A percentile compares a stretch with the other conserved stretches of the same genome.
phyloP scores from a whole-genome alignment of 176 grass and related monocot genomes.

The Ensete glaucum region DNA sequence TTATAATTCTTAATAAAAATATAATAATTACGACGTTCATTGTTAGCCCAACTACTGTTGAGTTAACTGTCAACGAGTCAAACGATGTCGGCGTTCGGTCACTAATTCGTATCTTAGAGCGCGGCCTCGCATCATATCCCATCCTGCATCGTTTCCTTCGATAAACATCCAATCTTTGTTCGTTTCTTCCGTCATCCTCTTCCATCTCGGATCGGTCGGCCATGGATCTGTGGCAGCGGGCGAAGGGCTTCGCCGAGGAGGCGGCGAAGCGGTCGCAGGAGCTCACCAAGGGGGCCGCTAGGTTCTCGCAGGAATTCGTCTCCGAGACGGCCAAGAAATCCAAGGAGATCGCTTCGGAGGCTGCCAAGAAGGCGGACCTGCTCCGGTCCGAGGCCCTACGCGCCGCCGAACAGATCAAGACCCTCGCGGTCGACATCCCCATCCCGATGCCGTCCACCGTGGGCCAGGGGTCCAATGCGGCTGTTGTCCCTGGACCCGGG shows the following conservation, averaged over 20 bases:
- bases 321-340: conserved; percentile 81
- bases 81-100: too few relatives aligned
- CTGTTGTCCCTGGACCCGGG: conserved; percentile 29
- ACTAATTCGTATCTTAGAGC: too few relatives aligned
- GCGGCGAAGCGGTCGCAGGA: conserved; percentile 3
- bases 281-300: neutral
- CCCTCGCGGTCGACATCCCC: conserved; percentile 57
- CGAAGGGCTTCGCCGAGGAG: neutral
- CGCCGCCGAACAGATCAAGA: conserved; percentile 74
- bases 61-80: too few relatives aligned
- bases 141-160: too few relatives aligned
- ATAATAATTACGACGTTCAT: too few relatives aligned
- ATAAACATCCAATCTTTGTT: neutral
- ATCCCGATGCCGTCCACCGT: conserved; percentile 24
- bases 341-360: conserved; percentile 69
- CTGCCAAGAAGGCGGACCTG: conserved; percentile 82
- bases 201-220: neutral
- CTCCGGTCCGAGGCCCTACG: conserved; percentile 22
- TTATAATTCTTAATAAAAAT: too few relatives aligned
- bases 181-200: neutral
- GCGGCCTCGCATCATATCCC: too few relatives aligned
- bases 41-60: too few relatives aligned
- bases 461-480: neutral
- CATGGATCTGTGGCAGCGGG: conserved; percentile 3
- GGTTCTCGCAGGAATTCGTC: conserved; percentile 40